Conservation (phyloP, 2,329 filamentous ascomycete genomes). For the Sordariomycetes sp. region DNA sequence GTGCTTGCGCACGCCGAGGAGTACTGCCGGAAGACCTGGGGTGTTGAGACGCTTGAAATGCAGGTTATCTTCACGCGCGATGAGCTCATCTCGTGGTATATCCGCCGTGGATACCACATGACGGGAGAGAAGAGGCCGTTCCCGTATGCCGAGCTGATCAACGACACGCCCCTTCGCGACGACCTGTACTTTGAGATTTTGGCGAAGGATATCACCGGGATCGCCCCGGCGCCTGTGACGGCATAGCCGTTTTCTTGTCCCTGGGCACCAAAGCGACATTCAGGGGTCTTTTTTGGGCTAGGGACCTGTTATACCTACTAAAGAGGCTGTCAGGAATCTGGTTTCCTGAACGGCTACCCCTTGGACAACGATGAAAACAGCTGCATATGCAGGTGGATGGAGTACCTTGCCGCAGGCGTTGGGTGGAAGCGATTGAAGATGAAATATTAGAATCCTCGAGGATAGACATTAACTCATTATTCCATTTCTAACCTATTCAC, state of each 20-base stretch:
- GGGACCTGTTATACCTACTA: too few relatives aligned
- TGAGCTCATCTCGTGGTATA: slow-evolving; percentile 32
- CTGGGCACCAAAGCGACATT: too few relatives aligned
- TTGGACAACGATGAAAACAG: too few relatives aligned
- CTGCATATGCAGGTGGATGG: too few relatives aligned
- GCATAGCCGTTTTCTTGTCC: not conserved
- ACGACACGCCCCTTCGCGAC: slow-evolving; percentile 22
- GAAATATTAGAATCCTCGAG: too few relatives aligned
- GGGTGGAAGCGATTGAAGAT: too few relatives aligned
- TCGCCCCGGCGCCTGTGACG: not conserved
- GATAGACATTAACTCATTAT: too few relatives aligned
- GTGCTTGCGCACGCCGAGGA: slow-evolving; percentile 26
- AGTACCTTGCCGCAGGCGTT: too few relatives aligned
- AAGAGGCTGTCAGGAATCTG: too few relatives aligned
- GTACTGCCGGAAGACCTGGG: slow-evolving; percentile 18
- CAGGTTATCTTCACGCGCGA: slow-evolving; percentile 25
- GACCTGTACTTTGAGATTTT: slow-evolving; percentile 28
- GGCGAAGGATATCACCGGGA: slow-evolving; percentile 17
- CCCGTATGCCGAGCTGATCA: slow-evolving; percentile 22
- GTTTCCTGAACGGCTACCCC: too few relatives aligned
- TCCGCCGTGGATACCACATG: slow-evolving; percentile 23
- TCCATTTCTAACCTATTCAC: too few relatives aligned
- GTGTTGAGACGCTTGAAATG: slow-evolving; percentile 24
- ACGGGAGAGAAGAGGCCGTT: slow-evolving; percentile 26
- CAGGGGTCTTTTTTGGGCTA: too few relatives aligned